Evolutionary conservation across 352 stramenopile genomes (phyloP), one percentile per base, ranked within the genome.

Genomic region (Pythium periplocum): DNA sequence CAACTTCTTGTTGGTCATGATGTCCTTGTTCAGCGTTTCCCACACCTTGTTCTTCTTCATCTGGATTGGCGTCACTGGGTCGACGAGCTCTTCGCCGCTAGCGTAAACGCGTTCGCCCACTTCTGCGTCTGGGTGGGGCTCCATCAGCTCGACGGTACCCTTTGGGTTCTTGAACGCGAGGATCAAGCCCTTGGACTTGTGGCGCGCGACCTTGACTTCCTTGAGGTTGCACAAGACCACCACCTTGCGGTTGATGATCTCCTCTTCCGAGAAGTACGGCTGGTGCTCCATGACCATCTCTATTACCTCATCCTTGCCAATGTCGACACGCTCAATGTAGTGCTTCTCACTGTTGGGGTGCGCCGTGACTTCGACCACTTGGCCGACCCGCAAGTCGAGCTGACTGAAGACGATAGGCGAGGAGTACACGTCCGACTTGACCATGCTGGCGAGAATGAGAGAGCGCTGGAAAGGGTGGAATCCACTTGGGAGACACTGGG

Each of bases 1-100:
- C 48, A 73, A 68, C 74, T 90, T 87, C 55, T 83, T 83, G 62
- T 73, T 87, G 37, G 76, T 87, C 69, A 78, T 85, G 57, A 90
- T 83, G 44, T 75, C 71, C 65, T 90, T 90, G 65, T 67, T 68
- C 17, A 90, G 45, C 48, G 75, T 71, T 41, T 90, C 79, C 79
- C 79, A 90, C 44, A 87, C 76, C 68, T 90, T 90, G 71, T 87
- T 86, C 71, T 90, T 90, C 73, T 90, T 90, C 74, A 90, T 85
- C 67, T 87, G 76, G 48, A 90, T 87, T 45, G 79, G 64, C 6
- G 79, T 90, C 43, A 90, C 77, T 12, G 79, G 79, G 46, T 90
- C 76, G 44, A 73, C 63, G 33, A 84, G 38, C 57, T 90, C 79
- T 57, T 90, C 79, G 49, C 79, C 79, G 38, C 71, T 80, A 4